These are phyloP conservation scores for Astrephomene gubernaculifera DNA, from an alignment of 139 green algal species.

Conservation along the genomic window DNA sequence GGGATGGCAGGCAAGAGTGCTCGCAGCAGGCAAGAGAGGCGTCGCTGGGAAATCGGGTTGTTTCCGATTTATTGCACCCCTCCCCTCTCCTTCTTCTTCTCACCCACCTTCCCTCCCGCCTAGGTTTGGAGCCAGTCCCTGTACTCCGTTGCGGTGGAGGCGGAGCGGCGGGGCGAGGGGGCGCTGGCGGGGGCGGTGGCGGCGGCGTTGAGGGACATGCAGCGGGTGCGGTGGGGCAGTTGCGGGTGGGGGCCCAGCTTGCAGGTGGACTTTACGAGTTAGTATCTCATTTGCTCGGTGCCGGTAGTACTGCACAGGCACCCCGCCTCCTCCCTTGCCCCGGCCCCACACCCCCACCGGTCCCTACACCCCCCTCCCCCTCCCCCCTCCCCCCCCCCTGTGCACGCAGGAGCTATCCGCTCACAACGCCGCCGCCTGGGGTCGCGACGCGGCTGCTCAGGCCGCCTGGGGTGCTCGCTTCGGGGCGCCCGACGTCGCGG, in stretches of 20 bases:
- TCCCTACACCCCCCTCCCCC: not conserved
- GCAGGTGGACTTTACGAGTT: too few relatives aligned
- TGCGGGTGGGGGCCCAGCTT: too few relatives aligned
- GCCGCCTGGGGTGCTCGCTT: slow-evolving; percentile 25
- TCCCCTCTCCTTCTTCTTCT: not conserved
- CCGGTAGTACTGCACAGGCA: too few relatives aligned
- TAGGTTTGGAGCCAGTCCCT: slow-evolving; percentile 32
- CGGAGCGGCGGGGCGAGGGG: not conserved
- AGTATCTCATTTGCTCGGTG: too few relatives aligned
- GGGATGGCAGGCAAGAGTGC: too few relatives aligned
- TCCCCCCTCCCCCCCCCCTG: not conserved
- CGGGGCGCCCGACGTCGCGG: not conserved
- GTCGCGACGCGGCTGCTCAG: slow-evolving; percentile 16
- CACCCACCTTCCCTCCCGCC: not conserved
- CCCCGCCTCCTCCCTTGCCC: not conserved
- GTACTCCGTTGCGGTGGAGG: slow-evolving; percentile 10
- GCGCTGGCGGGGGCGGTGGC: slow-evolving; percentile 12
- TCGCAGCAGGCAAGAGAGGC: too few relatives aligned
- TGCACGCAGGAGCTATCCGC: slow-evolving; percentile 6
- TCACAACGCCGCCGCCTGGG: slow-evolving; percentile 20
- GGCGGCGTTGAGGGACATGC: not conserved
- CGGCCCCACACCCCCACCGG: not conserved
- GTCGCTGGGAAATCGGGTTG: too few relatives aligned
- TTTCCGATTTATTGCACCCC: too few relatives aligned
- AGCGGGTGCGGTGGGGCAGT: not conserved